These are phyloP conservation scores for Gossypium anomalum DNA, from an alignment of 345 rosid species.

Conservation along the genomic window DNA sequence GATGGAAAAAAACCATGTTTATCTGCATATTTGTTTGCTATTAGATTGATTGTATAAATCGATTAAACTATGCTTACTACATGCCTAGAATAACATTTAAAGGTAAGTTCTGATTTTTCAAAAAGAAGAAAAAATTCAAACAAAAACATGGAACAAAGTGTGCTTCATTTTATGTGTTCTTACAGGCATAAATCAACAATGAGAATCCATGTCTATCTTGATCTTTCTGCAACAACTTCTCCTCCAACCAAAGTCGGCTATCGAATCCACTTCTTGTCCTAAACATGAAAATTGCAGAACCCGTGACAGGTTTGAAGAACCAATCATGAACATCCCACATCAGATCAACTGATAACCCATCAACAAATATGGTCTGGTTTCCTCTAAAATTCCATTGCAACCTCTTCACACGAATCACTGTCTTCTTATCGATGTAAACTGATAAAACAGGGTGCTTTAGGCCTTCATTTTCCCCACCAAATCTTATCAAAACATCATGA, in stretches of 20 bases:
- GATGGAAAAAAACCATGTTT: background rate
- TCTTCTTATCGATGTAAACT: conserved; percentile 70
- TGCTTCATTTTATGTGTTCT: conserved; percentile 32
- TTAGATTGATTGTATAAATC: no score
- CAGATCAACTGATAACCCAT: conserved; percentile 75
- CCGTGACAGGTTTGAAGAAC: conserved; percentile 58
- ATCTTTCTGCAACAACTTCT: conserved; percentile 49
- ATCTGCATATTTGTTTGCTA: no score
- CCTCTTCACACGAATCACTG: conserved; percentile 69
- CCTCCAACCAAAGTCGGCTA: conserved; percentile 69
- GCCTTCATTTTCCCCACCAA: conserved; percentile 57
- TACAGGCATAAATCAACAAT: conserved; percentile 72
- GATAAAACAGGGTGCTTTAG: conserved; percentile 56
- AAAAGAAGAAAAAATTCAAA: background rate
- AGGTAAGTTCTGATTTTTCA: background rate
- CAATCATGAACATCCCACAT: conserved; percentile 97
- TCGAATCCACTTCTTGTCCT: conserved; percentile 73
- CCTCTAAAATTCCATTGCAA: conserved; percentile 93
- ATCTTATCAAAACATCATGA: conserved; percentile 69
- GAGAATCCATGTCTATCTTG: conserved; percentile 69
- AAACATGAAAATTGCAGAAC: conserved; percentile 85
- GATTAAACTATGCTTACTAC: no score
- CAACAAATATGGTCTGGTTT: conserved; percentile 76
- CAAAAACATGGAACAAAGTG: conserved; percentile 8
- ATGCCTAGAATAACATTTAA: background rate